Percentiles rank a stretch among this genome's conserved stretches.
Conservation (phyloP, 169 alveolate species). For the Besnoitia besnoiti region DNA sequence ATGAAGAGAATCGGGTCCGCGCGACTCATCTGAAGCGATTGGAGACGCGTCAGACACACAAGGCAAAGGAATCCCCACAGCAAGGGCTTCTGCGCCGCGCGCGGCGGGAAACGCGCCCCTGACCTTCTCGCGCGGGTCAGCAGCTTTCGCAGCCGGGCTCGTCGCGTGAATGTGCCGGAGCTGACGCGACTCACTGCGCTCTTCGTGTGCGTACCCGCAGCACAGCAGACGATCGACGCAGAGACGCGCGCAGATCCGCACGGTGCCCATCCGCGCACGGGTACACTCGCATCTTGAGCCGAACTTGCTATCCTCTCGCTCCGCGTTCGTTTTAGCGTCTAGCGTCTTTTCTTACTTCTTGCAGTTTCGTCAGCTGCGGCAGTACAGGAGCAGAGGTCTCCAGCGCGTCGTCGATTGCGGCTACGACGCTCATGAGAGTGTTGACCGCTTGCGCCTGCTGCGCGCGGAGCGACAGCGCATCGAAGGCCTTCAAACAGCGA, state of each 20-base stretch:
- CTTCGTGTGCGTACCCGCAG: no score
- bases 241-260: background rate
- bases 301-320: background rate
- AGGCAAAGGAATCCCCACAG: no score
- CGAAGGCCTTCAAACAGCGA: background rate
- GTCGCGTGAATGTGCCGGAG: no score
- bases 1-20: background rate
- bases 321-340: background rate
- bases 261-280: background rate
- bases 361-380: background rate
- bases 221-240: no score
- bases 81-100: no score
- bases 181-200: no score
- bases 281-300: background rate
- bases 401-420: background rate
- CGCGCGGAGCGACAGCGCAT: background rate
- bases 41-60: background rate
- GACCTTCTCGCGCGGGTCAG: no score
- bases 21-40: background rate
- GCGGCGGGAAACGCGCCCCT: no score
- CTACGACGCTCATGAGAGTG: constrained; percentile 4
- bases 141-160: no score
- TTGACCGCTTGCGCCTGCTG: constrained; percentile 11
- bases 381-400: background rate
- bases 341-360: background rate